These are phyloP conservation scores for Phaffia australis DNA, from an alignment of 768 basidiomycete species.

Conservation along the genomic window DNA sequence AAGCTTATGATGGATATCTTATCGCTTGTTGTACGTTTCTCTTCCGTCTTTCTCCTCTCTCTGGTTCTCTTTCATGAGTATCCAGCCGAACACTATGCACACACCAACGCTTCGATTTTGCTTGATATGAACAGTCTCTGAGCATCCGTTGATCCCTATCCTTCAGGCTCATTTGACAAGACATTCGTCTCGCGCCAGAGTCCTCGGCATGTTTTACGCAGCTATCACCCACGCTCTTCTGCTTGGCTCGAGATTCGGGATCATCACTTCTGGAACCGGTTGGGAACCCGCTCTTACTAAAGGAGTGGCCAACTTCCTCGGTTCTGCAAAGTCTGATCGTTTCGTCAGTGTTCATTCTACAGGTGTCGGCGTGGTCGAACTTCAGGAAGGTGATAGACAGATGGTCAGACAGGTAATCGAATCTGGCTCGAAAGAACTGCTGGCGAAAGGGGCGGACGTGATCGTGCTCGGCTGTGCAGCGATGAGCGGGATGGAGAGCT, in stretches of 20 bases:
- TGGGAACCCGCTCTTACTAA: conserved; percentile 27
- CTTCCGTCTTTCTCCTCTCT: background rate
- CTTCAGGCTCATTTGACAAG: conserved; percentile 29
- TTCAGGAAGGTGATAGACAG: conserved; percentile 27
- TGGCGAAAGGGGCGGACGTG: conserved; percentile 23
- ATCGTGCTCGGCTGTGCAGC: conserved; percentile 30
- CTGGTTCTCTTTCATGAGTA: background rate
- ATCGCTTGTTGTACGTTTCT: conserved; percentile 29
- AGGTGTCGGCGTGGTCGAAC: conserved; percentile 27
- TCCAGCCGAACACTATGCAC: too few species aligned
- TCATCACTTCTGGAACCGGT: conserved; percentile 27
- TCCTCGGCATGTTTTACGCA: conserved; percentile 30
- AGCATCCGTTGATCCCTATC: conserved; percentile 30
- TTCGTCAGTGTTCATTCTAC: conserved; percentile 25
- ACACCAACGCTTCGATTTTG: too few species aligned
- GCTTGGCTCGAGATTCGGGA: conserved; percentile 22
- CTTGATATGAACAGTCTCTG: conserved; percentile 26
- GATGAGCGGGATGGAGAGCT: conserved; percentile 30
- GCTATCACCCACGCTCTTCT: conserved; percentile 25
- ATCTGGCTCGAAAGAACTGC: conserved; percentile 11
- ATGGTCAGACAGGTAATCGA: conserved; percentile 23
- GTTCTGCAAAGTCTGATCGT: conserved; percentile 22
- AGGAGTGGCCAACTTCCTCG: conserved; percentile 27
- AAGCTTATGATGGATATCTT: conserved; percentile 27
- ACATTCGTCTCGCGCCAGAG: conserved; percentile 19